These are phyloP conservation scores for Talaromyces marneffei DNA, from an alignment of 2,329 filamentous ascomycete genomes.

Conservation along the genomic window DNA sequence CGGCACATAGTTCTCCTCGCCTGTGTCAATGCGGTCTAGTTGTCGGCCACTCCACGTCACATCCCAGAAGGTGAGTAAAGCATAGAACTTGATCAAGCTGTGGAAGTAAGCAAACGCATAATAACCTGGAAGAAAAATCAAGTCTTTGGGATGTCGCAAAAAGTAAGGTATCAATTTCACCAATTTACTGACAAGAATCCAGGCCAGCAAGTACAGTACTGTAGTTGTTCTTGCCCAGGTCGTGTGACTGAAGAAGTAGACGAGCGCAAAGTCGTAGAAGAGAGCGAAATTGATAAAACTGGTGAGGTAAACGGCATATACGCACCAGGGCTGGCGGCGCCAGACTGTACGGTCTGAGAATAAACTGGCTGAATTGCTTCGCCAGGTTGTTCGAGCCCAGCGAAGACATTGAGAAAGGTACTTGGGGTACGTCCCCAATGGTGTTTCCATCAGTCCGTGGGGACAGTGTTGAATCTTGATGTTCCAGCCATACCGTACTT, in stretches of 20 bases:
- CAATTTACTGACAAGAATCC: slow-evolving; percentile 52
- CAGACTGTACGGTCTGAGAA: slow-evolving; percentile 36
- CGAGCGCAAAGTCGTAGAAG: slow-evolving; percentile 45
- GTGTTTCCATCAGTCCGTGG: slow-evolving; percentile 48
- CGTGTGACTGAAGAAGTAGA: slow-evolving; percentile 29
- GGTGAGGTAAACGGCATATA: slow-evolving; percentile 53
- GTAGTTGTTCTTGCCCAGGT: slow-evolving; percentile 8
- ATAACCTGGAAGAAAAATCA: slow-evolving; percentile 46
- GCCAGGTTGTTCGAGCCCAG: slow-evolving; percentile 56
- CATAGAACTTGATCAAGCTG: slow-evolving; percentile 53
- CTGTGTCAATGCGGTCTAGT: slow-evolving; percentile 18
- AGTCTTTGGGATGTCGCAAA: slow-evolving; percentile 46
- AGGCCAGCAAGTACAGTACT: slow-evolving; percentile 27
- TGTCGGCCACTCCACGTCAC: slow-evolving; percentile 40
- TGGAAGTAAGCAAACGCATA: slow-evolving; percentile 55
- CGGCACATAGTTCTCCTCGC: not conserved
- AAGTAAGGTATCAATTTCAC: slow-evolving; percentile 55
- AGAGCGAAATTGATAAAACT: slow-evolving; percentile 53
- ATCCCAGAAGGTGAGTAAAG: slow-evolving; percentile 49
- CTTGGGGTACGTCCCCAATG: slow-evolving; percentile 46
- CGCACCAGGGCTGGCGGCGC: slow-evolving; percentile 46
- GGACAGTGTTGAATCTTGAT: slow-evolving; percentile 51
- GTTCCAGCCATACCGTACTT: slow-evolving; percentile 46
- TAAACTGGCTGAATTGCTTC: slow-evolving; percentile 50
- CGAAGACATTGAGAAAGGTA: slow-evolving; percentile 51